Evolutionary conservation across 129 eudicot species (phyloP), one percentile per base, ranked within the genome.

Genomic region (Gnaphalium uliginosum): DNA sequence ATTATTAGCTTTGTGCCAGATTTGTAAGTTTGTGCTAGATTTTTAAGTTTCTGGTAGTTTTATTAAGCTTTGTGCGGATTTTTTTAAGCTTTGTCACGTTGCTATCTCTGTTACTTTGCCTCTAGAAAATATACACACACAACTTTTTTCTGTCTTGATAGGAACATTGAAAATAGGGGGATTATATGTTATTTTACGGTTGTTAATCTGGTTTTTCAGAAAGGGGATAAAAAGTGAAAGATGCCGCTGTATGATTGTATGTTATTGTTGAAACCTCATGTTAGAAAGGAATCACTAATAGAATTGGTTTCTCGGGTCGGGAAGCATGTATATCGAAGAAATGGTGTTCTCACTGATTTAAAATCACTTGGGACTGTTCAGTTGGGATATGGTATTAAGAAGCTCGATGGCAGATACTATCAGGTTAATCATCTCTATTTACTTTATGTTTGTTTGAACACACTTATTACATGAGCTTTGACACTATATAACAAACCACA

Each of bases 341-440:
- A 93, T 71, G 98, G 98, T 17, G 96, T 90, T 32, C 24, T 93
- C 15, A 83, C 98, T 32, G 96, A 93, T 18, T 0, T 90, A 8
- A 93, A 88, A 68, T 81, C 90, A 11, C 82, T 83, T 68, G 95
- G 95, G 39, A 78, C 68, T 0, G 83, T 88, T 76, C 86, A 93
- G 57, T 77, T 93, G 75, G 98, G 98, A 23, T 93, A 90, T 78
- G 98, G 98, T n/a, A 85, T 90, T 35, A 93, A 83, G 87, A 93
- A 93, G 81, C 95, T 88, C 8, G 96, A 93, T 68, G 98, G 96
- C n/a, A 84, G 92, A 74, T 84, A 90, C 81, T 93, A 57, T 82
- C 91, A 90, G 97, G 98, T 90, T 46, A 24, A 14, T 6, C 2
- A 35, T 29, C 10, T 59, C 3, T 66, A 11, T 41, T 8, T 68